Base-by-base conservation (phyloP, 371 early-diverging fungal genomes). In the Rhizomucor miehei region DNA sequence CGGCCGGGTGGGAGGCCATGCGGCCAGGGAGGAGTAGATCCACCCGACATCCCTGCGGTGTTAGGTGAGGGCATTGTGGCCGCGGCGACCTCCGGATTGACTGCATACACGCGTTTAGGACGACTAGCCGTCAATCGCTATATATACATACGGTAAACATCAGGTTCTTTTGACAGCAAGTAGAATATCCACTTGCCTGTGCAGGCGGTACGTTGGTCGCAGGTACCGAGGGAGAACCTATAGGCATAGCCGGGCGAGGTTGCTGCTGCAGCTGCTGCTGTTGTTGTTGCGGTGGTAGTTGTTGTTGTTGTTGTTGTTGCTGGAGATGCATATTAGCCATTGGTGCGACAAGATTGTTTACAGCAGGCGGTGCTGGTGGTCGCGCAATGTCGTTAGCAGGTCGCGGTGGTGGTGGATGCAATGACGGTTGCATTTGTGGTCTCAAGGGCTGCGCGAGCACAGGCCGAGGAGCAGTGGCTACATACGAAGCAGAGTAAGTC, bases 31-130 rank as follows among this genome's bases (percentile, higher is more conserved):
- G 57, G 17, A 36, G 43, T 25, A 23, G 20, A 5, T 50, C 56
- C 44, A 24, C 48, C 19, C 54, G 57, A 24, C 53, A 60, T 13
- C 44, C 59, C 24, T 48, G 65, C 4, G 56, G 51, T 43, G 50
- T 57, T 41, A 54, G 52, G 57, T 51, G 60, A 34, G 12, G 63
- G 62, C 13, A 54, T 50, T 1, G 51, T 41, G 21, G 34, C 57
- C 16, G 49, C 16, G 8, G 62, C 35, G n/a, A 62, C 52, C 34
- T 68, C 73, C 16, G 73, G 69, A 46, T 54, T 67, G 0, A 65
- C 63, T 23, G 71, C 65, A 67, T 77, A 77, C 11, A 73, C 67
- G 53, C 77, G 69, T 51, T 59, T 68, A 19, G 67, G 40, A 34
- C 69, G 69, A 23, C 55, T 48, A 44, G 36, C 20, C 12, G 46